These are phyloP conservation scores for Ligustrum vulgare DNA, from an alignment of 257 asterid species.

Conservation along the genomic window DNA sequence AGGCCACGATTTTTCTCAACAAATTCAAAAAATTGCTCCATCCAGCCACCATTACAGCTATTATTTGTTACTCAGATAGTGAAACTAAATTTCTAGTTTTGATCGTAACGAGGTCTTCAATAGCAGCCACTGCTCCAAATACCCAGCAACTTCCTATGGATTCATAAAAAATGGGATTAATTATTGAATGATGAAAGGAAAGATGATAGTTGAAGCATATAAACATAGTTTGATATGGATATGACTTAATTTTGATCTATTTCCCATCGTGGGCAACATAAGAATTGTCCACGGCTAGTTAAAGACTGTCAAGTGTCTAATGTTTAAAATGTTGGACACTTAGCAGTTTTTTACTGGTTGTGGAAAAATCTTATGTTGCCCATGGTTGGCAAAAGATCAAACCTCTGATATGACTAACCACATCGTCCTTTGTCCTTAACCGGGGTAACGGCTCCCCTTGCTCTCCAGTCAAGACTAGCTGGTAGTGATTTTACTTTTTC, in stretches of 20 bases:
- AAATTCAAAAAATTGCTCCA: slow-evolving; percentile 24
- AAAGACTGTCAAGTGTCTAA: too few relatives aligned
- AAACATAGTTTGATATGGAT: neutral
- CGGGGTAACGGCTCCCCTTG: slow-evolving; percentile 29
- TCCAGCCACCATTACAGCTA: slow-evolving; percentile 27
- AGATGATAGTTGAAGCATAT: neutral
- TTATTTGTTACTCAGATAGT: slow-evolving; percentile 32
- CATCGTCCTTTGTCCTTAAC: slow-evolving; percentile 27
- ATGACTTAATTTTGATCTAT: too few relatives aligned
- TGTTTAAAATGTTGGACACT: too few relatives aligned
- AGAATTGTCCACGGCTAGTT: too few relatives aligned
- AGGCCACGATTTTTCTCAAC: slow-evolving; percentile 21
- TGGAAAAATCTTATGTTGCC: too few relatives aligned
- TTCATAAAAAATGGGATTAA: neutral
- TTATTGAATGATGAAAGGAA: too few relatives aligned
- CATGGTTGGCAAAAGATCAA: too few relatives aligned
- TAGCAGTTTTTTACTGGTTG: too few relatives aligned
- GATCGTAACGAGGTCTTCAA: slow-evolving; percentile 22
- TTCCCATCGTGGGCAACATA: too few relatives aligned
- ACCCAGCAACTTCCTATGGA: slow-evolving; percentile 30
- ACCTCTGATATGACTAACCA: slow-evolving; percentile 24
- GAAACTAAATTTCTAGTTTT: neutral
- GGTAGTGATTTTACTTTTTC: slow-evolving; percentile 16
- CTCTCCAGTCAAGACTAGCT: slow-evolving; percentile 31
- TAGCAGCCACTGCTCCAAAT: slow-evolving; percentile 22